Evolutionary conservation across 2,329 filamentous ascomycete genomes (phyloP), one percentile per base, ranked within the genome.

Genomic region (Diaporthe australafricana): DNA sequence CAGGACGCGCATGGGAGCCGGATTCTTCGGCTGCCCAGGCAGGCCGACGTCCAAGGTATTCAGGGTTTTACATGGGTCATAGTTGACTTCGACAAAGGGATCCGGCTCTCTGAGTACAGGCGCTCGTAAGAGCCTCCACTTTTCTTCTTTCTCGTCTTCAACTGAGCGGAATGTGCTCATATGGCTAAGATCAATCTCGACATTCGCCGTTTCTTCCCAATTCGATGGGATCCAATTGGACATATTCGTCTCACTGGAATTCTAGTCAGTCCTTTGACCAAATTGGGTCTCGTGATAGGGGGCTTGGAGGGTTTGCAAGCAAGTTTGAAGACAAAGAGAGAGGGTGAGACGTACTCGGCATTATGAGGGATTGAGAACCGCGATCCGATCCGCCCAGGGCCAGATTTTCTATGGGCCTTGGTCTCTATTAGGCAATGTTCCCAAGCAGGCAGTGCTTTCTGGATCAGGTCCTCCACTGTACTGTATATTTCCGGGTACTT

Each of bases 401-500:
- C 55, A 12, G 5, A 47, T 12, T 22, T 25, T 2, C 2, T 1
- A 7, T 1, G 5, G 16, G 14, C 16, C 14, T 22, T 9, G 11
- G n/a, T 47, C n/a, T 42, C 22, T 52, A 65, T 3, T 5, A 69
- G 48, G 12, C 50, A 60, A 30, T 65, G 47, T 6, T 67, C 45
- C 68, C 52, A 67, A 22, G 71, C 67, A 27, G 60, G 57, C 12
- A 72, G 30, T 12, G 55, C 70, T 17, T 35, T 45, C 11, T 66
- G 45, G 22, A 76, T 73, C 27, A 66, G 22, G 45, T 68, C 67
- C 56, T 76, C 75, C 16, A 74, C 66, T 27, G 74, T 72, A 11
- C 47, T 48, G 65, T 75, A 74, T 2, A 76, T 69, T 6, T 48
- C 56, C 16, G 50, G 48, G 45, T 73, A 70, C 30, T 60, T 70